Conservation (phyloP, 1,284 basidiomycete species). For the Irpex lacteus region DNA sequence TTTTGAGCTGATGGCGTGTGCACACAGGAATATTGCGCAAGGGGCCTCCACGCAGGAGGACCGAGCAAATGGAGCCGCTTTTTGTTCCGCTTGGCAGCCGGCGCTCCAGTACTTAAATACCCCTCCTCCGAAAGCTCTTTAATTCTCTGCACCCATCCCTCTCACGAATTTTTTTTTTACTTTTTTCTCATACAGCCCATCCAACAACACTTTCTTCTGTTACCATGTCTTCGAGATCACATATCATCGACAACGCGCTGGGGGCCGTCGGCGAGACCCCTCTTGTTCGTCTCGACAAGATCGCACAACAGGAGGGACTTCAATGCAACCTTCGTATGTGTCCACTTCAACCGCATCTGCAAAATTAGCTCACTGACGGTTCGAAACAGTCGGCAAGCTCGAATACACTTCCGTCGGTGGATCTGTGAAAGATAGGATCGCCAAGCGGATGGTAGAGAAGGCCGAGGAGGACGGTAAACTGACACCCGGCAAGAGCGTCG, state of each 20-base stretch:
- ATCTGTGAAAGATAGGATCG: slow-evolving; percentile 94
- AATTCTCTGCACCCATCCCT: not conserved
- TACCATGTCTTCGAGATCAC: slow-evolving; percentile 28
- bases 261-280: slow-evolving; percentile 91
- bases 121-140: not conserved
- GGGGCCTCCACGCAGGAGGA: not conserved
- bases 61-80: not conserved
- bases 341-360: not conserved
- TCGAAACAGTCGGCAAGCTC: slow-evolving; percentile 74
- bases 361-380: not conserved
- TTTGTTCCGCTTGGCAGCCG: not conserved
- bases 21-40: not conserved
- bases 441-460: slow-evolving; percentile 93
- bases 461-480: slow-evolving; percentile 88
- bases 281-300: slow-evolving; percentile 81
- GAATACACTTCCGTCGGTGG: slow-evolving; percentile 93
- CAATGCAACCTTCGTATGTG: slow-evolving; percentile 88
- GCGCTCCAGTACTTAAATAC: not conserved
- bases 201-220: not conserved
- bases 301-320: slow-evolving; percentile 73
- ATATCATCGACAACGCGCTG: slow-evolving; percentile 74
- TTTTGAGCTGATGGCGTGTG: not conserved
- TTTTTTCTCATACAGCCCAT: not conserved
- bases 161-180: not conserved
- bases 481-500: slow-evolving; percentile 85